Conservation (phyloP, 78 protist genomes). For the Dictyostelium capitatum region DNA sequence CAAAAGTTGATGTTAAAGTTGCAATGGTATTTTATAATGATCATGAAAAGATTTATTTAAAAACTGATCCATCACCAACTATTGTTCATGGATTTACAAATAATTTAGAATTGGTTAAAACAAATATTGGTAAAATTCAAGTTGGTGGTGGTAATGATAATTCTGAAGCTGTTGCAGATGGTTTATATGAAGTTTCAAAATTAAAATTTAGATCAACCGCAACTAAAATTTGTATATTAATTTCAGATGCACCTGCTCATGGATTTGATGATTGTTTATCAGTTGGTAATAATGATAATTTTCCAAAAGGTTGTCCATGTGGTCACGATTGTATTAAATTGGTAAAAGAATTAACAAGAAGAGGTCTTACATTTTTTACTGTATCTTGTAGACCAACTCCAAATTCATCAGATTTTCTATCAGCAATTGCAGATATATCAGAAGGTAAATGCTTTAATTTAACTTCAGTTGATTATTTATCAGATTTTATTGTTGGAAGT, state of each 20-base stretch:
- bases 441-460: conserved; percentile 39
- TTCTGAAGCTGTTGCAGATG: conserved; percentile 75
- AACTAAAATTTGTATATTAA: conserved; percentile 38
- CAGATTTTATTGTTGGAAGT: conserved; percentile 30
- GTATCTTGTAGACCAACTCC: conserved; percentile 29
- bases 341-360: neutral
- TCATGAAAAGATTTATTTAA: neutral
- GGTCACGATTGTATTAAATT: conserved; percentile 13
- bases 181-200: conserved; percentile 30
- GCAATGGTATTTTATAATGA: conserved; percentile 61
- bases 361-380: conserved; percentile 49
- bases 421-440: conserved; percentile 28
- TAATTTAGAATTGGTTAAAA: neutral
- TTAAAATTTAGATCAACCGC: conserved; percentile 6
- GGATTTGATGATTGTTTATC: neutral
- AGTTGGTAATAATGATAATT: neutral
- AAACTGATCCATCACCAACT: neutral
- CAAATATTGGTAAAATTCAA: neutral
- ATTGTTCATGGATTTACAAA: conserved; percentile 18
- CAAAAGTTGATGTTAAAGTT: conserved; percentile 18
- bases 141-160: conserved; percentile 43
- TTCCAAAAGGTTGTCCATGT: conserved; percentile 74
- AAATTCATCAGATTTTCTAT: neutral
- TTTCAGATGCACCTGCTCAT: conserved; percentile 67
- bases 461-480: neutral